phyloP scores from a whole-genome alignment of 2,329 filamentous ascomycete species.

The Penicillium sp. region DNA sequence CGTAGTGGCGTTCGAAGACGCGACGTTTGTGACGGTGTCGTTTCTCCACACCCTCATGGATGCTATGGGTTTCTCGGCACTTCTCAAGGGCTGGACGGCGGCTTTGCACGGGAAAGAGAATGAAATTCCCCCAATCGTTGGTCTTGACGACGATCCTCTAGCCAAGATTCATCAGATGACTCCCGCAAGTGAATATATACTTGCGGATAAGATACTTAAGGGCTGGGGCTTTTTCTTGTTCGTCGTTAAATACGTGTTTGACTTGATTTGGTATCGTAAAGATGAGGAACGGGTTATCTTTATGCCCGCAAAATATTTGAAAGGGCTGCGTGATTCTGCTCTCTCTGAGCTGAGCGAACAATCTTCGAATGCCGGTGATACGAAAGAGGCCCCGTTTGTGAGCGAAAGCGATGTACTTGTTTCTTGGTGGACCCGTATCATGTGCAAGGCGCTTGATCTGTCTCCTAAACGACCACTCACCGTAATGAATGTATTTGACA shows the following conservation, averaged over 20 bases:
- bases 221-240: conserved; percentile 10
- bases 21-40: conserved; percentile 46
- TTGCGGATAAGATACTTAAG: conserved; percentile 3
- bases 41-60: conserved; percentile 51
- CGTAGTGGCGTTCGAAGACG: conserved; percentile 48
- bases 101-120: conserved; percentile 42
- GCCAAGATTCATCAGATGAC: conserved; percentile 1
- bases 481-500: conserved; percentile 39
- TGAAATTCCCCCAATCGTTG: conserved; percentile 23
- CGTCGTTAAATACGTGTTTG: neutral
- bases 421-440: conserved; percentile 39
- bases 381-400: conserved; percentile 32
- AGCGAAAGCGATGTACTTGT: conserved; percentile 47
- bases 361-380: conserved; percentile 9
- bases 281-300: conserved; percentile 40
- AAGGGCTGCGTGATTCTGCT: conserved; percentile 23
- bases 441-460: conserved; percentile 21
- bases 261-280: conserved; percentile 13
- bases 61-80: conserved; percentile 39
- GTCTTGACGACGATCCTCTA: conserved; percentile 7
- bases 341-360: conserved; percentile 5
- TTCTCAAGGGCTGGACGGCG: conserved; percentile 47
- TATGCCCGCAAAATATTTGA: conserved; percentile 33
- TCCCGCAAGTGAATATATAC: conserved; percentile 2
- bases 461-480: conserved; percentile 29